A percentile compares a stretch with the other conserved stretches of the same genome.
Evolutionary conservation across 768 basidiomycete species (phyloP).

Genomic region (Suillus clintonianus): DNA sequence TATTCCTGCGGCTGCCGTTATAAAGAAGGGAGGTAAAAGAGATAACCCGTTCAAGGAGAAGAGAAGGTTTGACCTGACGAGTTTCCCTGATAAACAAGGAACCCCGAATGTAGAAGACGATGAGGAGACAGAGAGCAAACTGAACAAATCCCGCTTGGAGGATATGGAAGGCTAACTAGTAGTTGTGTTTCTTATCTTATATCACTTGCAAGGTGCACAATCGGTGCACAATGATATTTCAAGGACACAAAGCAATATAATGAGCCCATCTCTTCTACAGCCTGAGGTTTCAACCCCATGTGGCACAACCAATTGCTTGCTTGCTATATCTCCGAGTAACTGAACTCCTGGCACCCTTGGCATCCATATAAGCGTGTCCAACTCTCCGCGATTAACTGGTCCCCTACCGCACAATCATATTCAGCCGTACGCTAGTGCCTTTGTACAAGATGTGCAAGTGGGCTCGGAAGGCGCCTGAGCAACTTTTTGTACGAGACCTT

Average conservation of each 20-base stretch:
- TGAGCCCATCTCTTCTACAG: no score
- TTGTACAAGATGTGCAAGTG: no score
- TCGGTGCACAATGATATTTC: slow-evolving; percentile 1
- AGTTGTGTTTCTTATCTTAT: neutral
- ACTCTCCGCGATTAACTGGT: no score
- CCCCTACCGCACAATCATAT: no score
- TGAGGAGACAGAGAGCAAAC: slow-evolving; percentile 32
- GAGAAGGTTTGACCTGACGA: slow-evolving; percentile 66
- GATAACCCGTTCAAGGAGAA: slow-evolving; percentile 68
- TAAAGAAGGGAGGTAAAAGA: slow-evolving; percentile 59
- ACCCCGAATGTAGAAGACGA: slow-evolving; percentile 37
- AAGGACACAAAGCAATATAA: neutral
- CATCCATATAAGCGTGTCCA: no score
- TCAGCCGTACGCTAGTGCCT: no score
- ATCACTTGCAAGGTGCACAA: slow-evolving; percentile 3
- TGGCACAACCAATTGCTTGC: no score
- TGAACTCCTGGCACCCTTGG: no score
- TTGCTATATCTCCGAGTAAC: no score
- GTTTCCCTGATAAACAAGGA: slow-evolving; percentile 32
- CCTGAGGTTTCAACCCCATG: no score
- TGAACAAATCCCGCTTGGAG: slow-evolving; percentile 46
- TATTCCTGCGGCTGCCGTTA: slow-evolving; percentile 70
- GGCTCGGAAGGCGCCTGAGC: no score
- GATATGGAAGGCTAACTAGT: slow-evolving; percentile 53
- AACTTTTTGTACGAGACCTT: no score